Conservation (phyloP, 179 eudicot genomes). For the Heliamphora pulchella region DNA sequence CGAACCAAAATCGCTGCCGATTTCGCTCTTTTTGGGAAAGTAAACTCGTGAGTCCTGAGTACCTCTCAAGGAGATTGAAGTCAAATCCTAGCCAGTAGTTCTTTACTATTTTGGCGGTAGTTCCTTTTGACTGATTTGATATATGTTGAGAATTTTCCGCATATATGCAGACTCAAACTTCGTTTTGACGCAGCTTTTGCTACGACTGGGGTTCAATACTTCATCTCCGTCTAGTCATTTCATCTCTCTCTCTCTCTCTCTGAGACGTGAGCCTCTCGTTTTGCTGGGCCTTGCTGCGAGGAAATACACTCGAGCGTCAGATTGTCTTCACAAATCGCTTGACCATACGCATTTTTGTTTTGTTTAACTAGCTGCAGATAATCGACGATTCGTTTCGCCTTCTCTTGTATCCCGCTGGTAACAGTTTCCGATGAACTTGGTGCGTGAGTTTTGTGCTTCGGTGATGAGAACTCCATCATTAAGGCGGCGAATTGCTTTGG, state of each 20-base stretch:
- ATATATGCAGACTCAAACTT: neutral
- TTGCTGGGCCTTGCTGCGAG: too few species aligned
- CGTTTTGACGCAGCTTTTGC: neutral
- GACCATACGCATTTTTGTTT: neutral
- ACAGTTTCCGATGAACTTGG: neutral
- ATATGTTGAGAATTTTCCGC: neutral
- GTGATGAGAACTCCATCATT: constrained; percentile 1
- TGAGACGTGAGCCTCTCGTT: neutral
- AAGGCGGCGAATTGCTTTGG: constrained; percentile 12
- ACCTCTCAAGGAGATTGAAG: neutral
- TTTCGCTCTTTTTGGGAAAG: neutral
- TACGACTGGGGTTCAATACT: neutral
- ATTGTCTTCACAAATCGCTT: neutral
- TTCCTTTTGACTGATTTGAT: constrained; percentile 18
- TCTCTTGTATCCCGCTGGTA: neutral
- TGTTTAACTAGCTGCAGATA: neutral
- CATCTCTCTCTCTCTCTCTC: constrained; percentile 1
- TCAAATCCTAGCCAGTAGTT: constrained; percentile 7
- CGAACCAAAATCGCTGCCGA: neutral
- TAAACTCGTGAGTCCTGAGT: constrained; percentile 4
- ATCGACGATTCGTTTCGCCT: neutral
- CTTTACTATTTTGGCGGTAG: constrained; percentile 15
- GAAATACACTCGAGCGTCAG: neutral
- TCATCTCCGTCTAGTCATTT: neutral
- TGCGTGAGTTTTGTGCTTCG: neutral